These are phyloP conservation scores for Cercophora newfieldiana DNA, from an alignment of 495 filamentous ascomycete species.

Conservation along the genomic window DNA sequence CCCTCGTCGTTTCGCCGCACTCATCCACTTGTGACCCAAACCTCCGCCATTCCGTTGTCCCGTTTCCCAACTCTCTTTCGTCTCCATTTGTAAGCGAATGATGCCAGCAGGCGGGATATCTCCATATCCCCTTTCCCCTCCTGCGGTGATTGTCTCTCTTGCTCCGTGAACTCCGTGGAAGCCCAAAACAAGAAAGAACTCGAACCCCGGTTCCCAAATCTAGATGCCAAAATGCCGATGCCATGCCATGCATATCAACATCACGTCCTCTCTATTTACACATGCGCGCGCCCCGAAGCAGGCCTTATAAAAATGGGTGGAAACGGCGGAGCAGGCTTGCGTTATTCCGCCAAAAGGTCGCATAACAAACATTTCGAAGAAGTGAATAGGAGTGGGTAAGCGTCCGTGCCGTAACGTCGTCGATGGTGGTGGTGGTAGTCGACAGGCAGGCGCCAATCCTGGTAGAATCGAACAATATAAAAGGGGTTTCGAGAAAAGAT, in stretches of 20 bases:
- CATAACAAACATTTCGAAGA: conserved; percentile 1
- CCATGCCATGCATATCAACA: conserved; percentile 57
- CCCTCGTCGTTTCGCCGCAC: neutral
- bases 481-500: conserved; percentile 10
- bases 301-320: conserved; percentile 32
- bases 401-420: neutral
- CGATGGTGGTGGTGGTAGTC: neutral
- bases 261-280: conserved; percentile 53
- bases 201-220: conserved; percentile 43
- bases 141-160: conserved; percentile 30
- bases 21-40: neutral
- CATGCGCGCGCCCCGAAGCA: conserved; percentile 36
- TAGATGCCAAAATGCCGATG: conserved; percentile 54
- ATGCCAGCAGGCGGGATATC: conserved; percentile 35
- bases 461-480: conserved; percentile 20
- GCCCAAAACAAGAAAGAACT: conserved; percentile 32
- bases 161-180: conserved; percentile 51
- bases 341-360: neutral
- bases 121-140: conserved; percentile 23
- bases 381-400: neutral
- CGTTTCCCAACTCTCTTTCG: neutral
- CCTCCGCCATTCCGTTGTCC: conserved; percentile 3
- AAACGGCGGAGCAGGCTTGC: conserved; percentile 16
- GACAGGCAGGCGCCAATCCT: neutral
- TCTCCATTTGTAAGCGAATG: conserved; percentile 32